Evolutionary conservation across 2,329 filamentous ascomycete genomes (phyloP), one percentile per base, ranked within the genome.

Genomic region (Alternaria sp.): DNA sequence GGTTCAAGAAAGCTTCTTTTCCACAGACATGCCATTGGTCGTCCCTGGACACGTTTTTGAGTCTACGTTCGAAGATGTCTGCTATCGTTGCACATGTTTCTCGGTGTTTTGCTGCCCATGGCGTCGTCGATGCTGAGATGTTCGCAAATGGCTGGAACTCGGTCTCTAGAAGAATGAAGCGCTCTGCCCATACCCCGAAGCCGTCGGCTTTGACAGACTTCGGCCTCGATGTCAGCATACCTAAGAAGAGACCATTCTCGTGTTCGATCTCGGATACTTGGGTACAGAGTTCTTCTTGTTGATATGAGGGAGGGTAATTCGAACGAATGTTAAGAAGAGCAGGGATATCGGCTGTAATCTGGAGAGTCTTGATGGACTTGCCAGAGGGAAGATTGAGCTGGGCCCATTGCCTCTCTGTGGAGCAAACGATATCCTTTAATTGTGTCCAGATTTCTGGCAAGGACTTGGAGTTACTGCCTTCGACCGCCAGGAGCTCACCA

Each of bases 91-190:
- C 32, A 36, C 32, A 36, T 14, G 32, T 36, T 1, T 36, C 14
- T 12, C 32, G 32, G 32, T 36, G 32, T 5, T 70, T 64, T 28
- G 54, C 57, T 32, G 63, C 61, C 66, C 66, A 69, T 11, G 66
- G 68, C 34, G 64, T 66, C 7, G 64, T 56, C 4, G 61, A 61
- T 41, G 56, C 52, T 18, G 69, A 66, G 3, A 73, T 64, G 22
- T 59, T 62, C 30, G 56, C 57, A 43, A 69, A 68, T 5, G 69
- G 71, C 32, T 68, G 65, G 49, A 75, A 71, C 18, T 70, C 63
- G 3, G 72, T 74, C 54, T 73, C 68, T 4, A 72, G 63, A 12
- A 75, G 67, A 51, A 75, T 62, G 51, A 74, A 74, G 24, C 67
- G 62, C 57, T 73, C 71, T 8, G 70, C 66, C 73, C 73, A 74